These are phyloP conservation scores for Macrophomina tecta DNA, from an alignment of 2,329 filamentous ascomycete species.

Conservation along the genomic window DNA sequence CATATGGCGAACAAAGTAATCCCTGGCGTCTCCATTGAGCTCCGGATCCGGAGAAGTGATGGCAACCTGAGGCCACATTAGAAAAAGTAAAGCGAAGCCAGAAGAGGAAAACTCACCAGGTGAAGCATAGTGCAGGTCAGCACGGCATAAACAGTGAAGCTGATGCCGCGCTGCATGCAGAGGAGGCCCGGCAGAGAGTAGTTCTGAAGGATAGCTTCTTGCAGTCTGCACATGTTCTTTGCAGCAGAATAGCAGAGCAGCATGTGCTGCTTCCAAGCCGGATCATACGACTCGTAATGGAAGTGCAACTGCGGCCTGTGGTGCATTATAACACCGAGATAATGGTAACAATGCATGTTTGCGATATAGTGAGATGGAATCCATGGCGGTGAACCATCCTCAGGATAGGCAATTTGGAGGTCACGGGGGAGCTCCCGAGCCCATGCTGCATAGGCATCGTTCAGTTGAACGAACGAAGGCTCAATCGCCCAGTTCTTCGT, in stretches of 20 bases:
- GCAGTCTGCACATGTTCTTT: constrained; percentile 82
- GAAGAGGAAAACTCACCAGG: constrained; percentile 67
- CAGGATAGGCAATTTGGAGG: constrained; percentile 76
- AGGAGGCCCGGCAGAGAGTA: constrained; percentile 82
- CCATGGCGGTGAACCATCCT: constrained; percentile 81
- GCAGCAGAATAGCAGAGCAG: constrained; percentile 82
- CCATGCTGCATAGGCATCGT: constrained; percentile 78
- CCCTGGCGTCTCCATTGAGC: constrained; percentile 80
- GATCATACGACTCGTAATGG: constrained; percentile 77
- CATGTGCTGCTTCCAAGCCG: constrained; percentile 88
- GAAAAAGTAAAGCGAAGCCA: constrained; percentile 31
- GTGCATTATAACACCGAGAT: constrained; percentile 83
- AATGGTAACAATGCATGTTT: constrained; percentile 88
- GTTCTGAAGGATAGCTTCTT: constrained; percentile 78
- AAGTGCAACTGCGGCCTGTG: constrained; percentile 81
- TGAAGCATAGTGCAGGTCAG: constrained; percentile 93
- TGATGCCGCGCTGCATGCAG: constrained; percentile 93
- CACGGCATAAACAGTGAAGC: constrained; percentile 92
- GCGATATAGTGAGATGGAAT: constrained; percentile 85
- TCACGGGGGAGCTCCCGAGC: constrained; percentile 77
- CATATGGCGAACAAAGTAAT: constrained; percentile 94
- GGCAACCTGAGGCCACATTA: constrained; percentile 69
- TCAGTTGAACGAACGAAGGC: constrained; percentile 80
- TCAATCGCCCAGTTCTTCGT: constrained; percentile 86
- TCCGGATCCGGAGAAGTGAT: constrained; percentile 92